These are phyloP conservation scores for Podospora bellae-mahoneyi DNA, from an alignment of 495 filamentous ascomycete genomes.

Conservation along the genomic window DNA sequence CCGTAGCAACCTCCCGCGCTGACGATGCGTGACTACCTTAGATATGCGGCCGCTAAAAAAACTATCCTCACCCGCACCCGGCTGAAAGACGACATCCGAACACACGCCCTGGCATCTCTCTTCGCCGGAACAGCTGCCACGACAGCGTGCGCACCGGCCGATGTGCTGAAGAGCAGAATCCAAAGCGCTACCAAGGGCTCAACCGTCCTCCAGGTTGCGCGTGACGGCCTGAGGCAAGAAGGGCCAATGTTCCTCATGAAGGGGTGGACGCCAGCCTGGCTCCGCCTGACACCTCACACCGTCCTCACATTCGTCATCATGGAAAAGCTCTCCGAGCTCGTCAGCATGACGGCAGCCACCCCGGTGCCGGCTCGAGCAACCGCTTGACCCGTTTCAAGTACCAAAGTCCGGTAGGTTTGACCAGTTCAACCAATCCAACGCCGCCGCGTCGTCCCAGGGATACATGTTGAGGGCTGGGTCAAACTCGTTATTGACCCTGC, in stretches of 20 bases:
- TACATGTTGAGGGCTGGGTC: conserved; percentile 49
- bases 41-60: conserved; percentile 36
- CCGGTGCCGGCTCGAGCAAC: conserved; percentile 6
- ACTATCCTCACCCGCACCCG: conserved; percentile 27
- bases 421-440: conserved; percentile 61
- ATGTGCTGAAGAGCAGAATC: conserved; percentile 41
- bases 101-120: conserved; percentile 36
- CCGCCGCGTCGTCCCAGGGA: conserved; percentile 54
- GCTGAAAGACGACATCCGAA: conserved; percentile 34
- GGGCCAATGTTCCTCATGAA: conserved; percentile 41
- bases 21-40: neutral
- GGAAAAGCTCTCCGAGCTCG: conserved; percentile 36
- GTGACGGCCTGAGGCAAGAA: conserved; percentile 30
- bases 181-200: conserved; percentile 31
- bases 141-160: conserved; percentile 39
- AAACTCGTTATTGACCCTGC: conserved; percentile 55
- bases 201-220: conserved; percentile 30
- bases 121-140: conserved; percentile 40
- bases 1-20: neutral
- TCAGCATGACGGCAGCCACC: conserved; percentile 6
- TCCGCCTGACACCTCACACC: conserved; percentile 41
- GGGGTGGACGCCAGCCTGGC: conserved; percentile 43
- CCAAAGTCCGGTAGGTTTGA: conserved; percentile 45
- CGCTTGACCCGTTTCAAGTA: conserved; percentile 20
- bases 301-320: conserved; percentile 43